Evolutionary conservation across 768 basidiomycete species (phyloP), one percentile per base, ranked within the genome.

Genomic region (Boletus coccyginus): DNA sequence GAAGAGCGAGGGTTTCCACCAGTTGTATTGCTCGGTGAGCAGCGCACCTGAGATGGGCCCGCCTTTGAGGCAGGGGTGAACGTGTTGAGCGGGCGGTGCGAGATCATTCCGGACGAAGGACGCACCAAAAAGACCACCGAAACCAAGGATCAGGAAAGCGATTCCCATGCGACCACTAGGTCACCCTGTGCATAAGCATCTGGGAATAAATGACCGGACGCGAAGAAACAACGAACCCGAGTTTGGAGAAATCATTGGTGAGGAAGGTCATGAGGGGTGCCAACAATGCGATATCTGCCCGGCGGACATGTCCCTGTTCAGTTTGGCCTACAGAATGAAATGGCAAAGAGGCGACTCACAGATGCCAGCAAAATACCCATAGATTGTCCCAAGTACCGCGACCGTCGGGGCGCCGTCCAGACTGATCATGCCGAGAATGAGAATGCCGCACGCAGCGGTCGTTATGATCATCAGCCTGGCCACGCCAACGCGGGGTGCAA

Each of bases 31-130:
- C 12, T 73, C 57, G 0, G 81, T 77, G 6, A 87, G 76, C n/a
- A 86, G 65, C 0, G 80, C 79, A 1, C 85, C 84, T n/a, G 78
- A 74, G 41, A 86, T 74, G 1, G 85, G 85, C 0, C 80, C 78
- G 7, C 82, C 83, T 78, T 50, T 17, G 7, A 29, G 3, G 3
- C 4, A 8, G 2, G 39, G 3, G 6, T 21, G 21, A 21, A 21
- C 21, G 6, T 3, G 17, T 46, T 33, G 27, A 41, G 42, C 4
- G 36, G 21, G 46, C 31, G 11, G 12, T 43, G 31, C 16, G 16
- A 36, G 27, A 13, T 46, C 2, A 21, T 33, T 14, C 19, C 27
- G 17, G 9, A 4, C 7, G 8, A 33, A n/a, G 17, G 65, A 72
- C 59, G 31, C 58, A 62, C 59, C 58, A 19, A 67, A 7, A 17